phyloP scores from a whole-genome alignment of 306 rosid species.

The Ormosia emarginata region DNA sequence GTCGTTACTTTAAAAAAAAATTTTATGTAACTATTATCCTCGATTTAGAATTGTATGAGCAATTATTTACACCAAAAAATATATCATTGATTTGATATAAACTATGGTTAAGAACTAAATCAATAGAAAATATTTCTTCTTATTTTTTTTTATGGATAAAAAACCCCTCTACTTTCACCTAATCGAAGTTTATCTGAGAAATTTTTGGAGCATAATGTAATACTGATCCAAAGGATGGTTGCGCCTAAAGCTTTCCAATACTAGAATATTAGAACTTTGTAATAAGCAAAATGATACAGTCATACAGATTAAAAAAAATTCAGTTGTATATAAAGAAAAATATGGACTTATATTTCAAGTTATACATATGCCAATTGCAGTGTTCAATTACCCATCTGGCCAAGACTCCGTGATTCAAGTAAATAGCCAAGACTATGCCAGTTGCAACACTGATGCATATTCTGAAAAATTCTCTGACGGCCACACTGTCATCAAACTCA shows the following conservation, averaged over 20 bases:
- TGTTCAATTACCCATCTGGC: constrained; percentile 64
- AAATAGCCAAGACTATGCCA: constrained; percentile 54
- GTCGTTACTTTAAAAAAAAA: too few species aligned
- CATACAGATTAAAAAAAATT: not conserved
- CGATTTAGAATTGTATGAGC: too few species aligned
- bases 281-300: not conserved
- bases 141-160: not conserved
- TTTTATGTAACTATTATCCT: too few species aligned
- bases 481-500: constrained; percentile 52
- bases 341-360: not conserved
- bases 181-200: not conserved
- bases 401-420: constrained; percentile 81
- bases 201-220: not conserved
- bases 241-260: not conserved
- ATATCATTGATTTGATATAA: not conserved
- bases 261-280: not conserved
- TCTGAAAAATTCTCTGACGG: constrained; percentile 60
- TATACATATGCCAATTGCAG: constrained; percentile 38
- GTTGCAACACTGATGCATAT: constrained; percentile 56
- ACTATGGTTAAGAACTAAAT: not conserved
- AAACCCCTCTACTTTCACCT: not conserved
- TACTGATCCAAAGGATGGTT: not conserved
- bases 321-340: not conserved
- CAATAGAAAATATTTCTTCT: not conserved
- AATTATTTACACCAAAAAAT: too few species aligned